phyloP scores from a whole-genome alignment of 2,329 filamentous ascomycete genomes.

The Alternaria gaisen region DNA sequence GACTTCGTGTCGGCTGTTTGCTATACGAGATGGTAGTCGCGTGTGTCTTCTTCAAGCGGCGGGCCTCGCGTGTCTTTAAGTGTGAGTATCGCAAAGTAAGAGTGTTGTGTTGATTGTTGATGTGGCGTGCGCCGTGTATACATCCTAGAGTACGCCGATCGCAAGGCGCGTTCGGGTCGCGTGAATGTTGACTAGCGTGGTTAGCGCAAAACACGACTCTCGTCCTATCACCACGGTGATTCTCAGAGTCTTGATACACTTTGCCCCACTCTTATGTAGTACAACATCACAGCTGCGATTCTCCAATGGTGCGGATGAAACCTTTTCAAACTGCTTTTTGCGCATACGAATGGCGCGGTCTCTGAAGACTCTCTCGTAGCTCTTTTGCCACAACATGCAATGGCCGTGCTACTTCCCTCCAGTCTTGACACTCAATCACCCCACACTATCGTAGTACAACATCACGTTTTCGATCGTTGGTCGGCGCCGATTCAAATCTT shows the following conservation, averaged over 20 bases:
- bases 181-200: conserved; percentile 19
- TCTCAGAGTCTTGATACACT: not conserved
- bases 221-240: conserved; percentile 16
- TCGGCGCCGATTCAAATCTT: not conserved
- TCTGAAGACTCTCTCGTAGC: not conserved
- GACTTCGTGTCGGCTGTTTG: not conserved
- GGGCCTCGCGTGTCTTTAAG: not conserved
- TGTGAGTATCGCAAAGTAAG: not conserved
- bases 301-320: not conserved
- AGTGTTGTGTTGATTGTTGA: conserved; percentile 8
- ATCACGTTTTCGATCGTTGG: not conserved
- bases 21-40: not conserved
- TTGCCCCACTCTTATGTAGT: conserved; percentile 8
- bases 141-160: conserved; percentile 11
- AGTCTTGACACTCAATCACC: not conserved
- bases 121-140: conserved; percentile 10
- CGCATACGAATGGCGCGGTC: not conserved
- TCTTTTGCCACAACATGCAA: not conserved
- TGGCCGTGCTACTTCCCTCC: not conserved
- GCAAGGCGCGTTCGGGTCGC: conserved; percentile 18
- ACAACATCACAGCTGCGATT: not conserved
- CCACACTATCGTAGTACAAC: conserved; percentile 4
- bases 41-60: not conserved
- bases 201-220: conserved; percentile 16
- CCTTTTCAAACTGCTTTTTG: not conserved